A percentile compares a stretch with the other conserved stretches of the same genome.
These are phyloP conservation scores for Ascochyta viciae-villosae DNA, from an alignment of 2,329 filamentous ascomycete species.

Conservation along the genomic window DNA sequence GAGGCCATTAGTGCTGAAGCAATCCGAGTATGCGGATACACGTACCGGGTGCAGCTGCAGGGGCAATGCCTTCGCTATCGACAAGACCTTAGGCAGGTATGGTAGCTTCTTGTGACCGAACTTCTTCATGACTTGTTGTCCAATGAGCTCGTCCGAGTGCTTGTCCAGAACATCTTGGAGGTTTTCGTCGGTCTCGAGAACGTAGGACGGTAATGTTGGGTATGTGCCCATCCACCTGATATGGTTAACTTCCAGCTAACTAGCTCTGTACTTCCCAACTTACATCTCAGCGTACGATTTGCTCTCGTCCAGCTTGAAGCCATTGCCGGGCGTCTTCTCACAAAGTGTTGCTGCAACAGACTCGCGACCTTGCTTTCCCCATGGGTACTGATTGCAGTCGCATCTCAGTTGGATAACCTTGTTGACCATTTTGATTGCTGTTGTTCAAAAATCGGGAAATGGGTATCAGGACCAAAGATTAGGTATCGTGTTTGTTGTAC, in stretches of 20 bases:
- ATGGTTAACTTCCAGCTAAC: conserved; percentile 10
- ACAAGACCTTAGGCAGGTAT: conserved; percentile 78
- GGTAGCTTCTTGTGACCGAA: conserved; percentile 70
- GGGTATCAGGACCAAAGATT: neutral
- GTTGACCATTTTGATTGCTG: conserved; percentile 52
- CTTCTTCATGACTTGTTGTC: conserved; percentile 65
- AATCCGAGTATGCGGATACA: neutral
- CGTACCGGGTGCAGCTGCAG: conserved; percentile 72
- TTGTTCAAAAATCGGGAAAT: neutral
- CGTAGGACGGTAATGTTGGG: conserved; percentile 70
- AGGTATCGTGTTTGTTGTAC: neutral
- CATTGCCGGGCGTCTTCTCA: conserved; percentile 67
- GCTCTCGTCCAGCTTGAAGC: conserved; percentile 69
- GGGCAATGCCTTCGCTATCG: conserved; percentile 76
- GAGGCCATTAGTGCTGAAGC: conserved; percentile 6
- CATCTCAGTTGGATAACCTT: conserved; percentile 63
- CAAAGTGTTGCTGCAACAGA: conserved; percentile 72
- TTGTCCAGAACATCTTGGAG: conserved; percentile 70
- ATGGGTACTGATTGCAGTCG: conserved; percentile 68
- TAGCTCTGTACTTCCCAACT: neutral
- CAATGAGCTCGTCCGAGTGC: conserved; percentile 68
- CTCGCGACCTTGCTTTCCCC: conserved; percentile 72
- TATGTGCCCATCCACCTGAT: conserved; percentile 76
- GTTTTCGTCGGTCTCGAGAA: conserved; percentile 67
- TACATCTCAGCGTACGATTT: conserved; percentile 68